These are phyloP conservation scores for Scheffersomyces lignicola DNA, from an alignment of 1,139 yeast genomes.

Conservation along the genomic window DNA sequence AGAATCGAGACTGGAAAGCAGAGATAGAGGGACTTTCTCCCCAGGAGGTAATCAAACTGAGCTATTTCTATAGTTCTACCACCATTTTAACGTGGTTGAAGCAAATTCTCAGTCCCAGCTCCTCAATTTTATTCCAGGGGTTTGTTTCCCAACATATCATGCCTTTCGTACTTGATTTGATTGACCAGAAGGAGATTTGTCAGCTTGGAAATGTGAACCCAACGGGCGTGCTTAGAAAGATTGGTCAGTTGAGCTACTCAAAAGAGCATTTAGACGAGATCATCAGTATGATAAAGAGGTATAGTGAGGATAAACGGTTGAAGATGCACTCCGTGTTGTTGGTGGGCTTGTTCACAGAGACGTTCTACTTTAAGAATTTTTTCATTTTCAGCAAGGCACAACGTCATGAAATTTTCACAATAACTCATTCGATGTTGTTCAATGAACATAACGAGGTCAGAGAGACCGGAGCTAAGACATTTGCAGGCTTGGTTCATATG, in stretches of 20 bases:
- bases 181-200: conserved; percentile 78
- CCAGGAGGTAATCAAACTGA: conserved; percentile 47
- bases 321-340: conserved; percentile 71
- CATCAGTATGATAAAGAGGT: conserved; percentile 50
- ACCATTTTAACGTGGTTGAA: conserved; percentile 45
- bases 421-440: conserved; percentile 55
- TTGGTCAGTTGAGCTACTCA: conserved; percentile 62
- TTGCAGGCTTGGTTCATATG: conserved; percentile 81
- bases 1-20: conserved; percentile 45
- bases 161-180: conserved; percentile 70
- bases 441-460: conserved; percentile 77
- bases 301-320: conserved; percentile 39
- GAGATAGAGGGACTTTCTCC: conserved; percentile 35
- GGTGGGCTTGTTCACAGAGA: conserved; percentile 70
- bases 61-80: conserved; percentile 48
- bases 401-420: conserved; percentile 49
- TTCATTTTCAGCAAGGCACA: conserved; percentile 54
- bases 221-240: conserved; percentile 48
- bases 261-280: conserved; percentile 42
- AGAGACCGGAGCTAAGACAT: conserved; percentile 69
- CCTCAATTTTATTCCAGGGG: conserved; percentile 39
- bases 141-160: conserved; percentile 48
- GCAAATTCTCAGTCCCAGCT: conserved; percentile 43
- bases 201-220: conserved; percentile 69
- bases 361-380: conserved; percentile 72